phyloP scores from a whole-genome alignment of 1,284 basidiomycete species.

The Malassezia slooffiae region DNA sequence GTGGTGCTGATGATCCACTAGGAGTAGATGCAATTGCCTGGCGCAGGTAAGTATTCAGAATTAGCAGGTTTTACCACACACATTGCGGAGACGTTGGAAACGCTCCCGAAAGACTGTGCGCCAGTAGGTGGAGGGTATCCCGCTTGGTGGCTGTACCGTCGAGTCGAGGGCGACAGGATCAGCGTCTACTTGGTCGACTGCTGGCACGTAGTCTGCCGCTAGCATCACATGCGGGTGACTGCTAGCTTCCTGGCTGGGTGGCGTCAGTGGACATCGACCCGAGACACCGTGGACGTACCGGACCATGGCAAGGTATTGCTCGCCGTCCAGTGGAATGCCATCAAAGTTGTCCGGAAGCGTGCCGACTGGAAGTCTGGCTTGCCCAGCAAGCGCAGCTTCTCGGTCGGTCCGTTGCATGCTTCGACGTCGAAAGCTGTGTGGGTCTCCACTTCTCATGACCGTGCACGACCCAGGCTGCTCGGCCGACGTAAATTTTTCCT shows the following conservation, averaged over 20 bases:
- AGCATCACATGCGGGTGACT: slow-evolving; percentile 6
- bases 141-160: neutral
- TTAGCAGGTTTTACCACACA: too few relatives aligned
- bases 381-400: neutral
- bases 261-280: too few relatives aligned
- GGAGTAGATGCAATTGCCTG: too few relatives aligned
- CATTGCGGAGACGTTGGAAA: slow-evolving; percentile 6
- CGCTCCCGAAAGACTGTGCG: slow-evolving; percentile 10
- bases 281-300: slow-evolving; percentile 14
- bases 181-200: too few relatives aligned
- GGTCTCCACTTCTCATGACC: neutral
- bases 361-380: slow-evolving; percentile 26
- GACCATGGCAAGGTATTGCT: slow-evolving; percentile 38
- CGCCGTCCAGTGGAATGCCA: slow-evolving; percentile 32
- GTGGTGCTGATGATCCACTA: too few relatives aligned
- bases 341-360: slow-evolving; percentile 25
- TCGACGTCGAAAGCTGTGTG: neutral
- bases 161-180: neutral
- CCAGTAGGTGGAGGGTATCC: slow-evolving; percentile 5
- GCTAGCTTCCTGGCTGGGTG: slow-evolving; percentile 5
- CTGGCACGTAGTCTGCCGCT: neutral
- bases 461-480: neutral
- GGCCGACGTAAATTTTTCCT: slow-evolving; percentile 11
- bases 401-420: neutral
- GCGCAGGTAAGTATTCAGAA: too few relatives aligned